phyloP scores from a whole-genome alignment of 805 yeast genomes.

The Starmerella gropengiesseri region DNA sequence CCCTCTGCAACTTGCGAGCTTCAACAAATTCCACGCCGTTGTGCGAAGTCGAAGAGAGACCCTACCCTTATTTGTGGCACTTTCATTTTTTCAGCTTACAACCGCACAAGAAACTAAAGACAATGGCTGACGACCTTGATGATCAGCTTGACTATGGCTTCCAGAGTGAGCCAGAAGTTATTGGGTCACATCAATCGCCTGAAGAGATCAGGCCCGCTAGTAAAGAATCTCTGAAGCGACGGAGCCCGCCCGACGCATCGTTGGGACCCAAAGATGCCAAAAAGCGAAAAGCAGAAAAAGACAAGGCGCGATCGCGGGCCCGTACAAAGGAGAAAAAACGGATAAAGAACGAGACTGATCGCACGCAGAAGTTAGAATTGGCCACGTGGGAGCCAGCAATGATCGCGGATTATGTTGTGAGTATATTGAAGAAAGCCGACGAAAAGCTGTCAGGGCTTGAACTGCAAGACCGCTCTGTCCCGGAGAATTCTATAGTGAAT shows the following conservation, averaged over 20 bases:
- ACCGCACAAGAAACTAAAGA: neutral
- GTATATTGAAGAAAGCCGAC: constrained; percentile 42
- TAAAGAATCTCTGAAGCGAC: neutral
- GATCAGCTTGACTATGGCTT: constrained; percentile 61
- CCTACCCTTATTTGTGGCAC: neutral
- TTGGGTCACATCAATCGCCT: constrained; percentile 7
- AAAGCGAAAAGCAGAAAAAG: constrained; percentile 12
- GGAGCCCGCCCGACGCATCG: neutral
- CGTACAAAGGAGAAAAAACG: constrained; percentile 20
- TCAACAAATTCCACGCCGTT: too few species aligned
- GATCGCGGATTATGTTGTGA: constrained; percentile 50
- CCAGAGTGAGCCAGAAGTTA: constrained; percentile 28
- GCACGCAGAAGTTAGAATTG: constrained; percentile 44
- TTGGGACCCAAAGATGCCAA: constrained; percentile 22
- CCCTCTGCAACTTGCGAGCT: too few species aligned
- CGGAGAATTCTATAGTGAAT: constrained; percentile 47
- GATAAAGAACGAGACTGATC: constrained; percentile 20
- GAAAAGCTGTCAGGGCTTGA: constrained; percentile 53
- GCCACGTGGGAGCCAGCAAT: constrained; percentile 47
- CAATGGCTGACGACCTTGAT: constrained; percentile 58
- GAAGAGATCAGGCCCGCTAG: constrained; percentile 11
- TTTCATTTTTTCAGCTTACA: neutral
- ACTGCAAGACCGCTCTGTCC: constrained; percentile 51
- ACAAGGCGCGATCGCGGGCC: constrained; percentile 19
- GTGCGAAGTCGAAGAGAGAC: neutral